phyloP scores from a whole-genome alignment of 306 rosid genomes.

The Cucurbita pepo region DNA sequence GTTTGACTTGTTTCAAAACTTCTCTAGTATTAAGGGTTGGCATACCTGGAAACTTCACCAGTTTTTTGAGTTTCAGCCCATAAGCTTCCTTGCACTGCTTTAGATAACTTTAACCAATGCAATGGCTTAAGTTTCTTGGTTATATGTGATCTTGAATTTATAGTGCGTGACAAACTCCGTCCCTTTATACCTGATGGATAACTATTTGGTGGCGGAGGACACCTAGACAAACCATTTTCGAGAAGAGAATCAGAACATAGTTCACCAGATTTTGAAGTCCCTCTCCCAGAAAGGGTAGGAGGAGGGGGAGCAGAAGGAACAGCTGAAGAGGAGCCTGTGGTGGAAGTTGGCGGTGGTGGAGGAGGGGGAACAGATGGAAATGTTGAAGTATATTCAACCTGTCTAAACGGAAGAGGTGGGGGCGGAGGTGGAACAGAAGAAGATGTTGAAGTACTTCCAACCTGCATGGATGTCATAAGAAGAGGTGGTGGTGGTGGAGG shows the following conservation, averaged over 20 bases:
- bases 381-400: background rate
- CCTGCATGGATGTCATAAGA: conserved; percentile 2
- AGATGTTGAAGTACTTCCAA: background rate
- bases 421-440: conserved; percentile 13
- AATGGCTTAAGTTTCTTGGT: conserved; percentile 75
- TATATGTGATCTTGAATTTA: conserved; percentile 28
- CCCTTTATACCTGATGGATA: conserved; percentile 29
- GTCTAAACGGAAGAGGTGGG: conserved; percentile 15
- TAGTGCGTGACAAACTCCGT: conserved; percentile 29
- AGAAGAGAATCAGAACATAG: conserved; percentile 2
- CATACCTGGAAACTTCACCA: conserved; percentile 69
- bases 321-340: conserved; percentile 11
- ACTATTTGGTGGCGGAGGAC: conserved; percentile 19
- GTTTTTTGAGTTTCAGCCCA: conserved; percentile 88
- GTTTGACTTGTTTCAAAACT: conserved; percentile 7
- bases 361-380: conserved; percentile 6
- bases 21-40: conserved; percentile 2
- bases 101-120: conserved; percentile 79
- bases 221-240: conserved; percentile 14
- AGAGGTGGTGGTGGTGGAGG: conserved; percentile 11
- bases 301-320: conserved; percentile 52
- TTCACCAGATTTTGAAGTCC: conserved; percentile 23
- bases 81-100: conserved; percentile 81
- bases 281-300: conserved; percentile 31
- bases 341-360: conserved; percentile 11